Percentiles rank a stretch among this genome's conserved stretches.
Conservation (phyloP, 371 early-diverging fungal species). For the Saksenaea vasiformis region DNA sequence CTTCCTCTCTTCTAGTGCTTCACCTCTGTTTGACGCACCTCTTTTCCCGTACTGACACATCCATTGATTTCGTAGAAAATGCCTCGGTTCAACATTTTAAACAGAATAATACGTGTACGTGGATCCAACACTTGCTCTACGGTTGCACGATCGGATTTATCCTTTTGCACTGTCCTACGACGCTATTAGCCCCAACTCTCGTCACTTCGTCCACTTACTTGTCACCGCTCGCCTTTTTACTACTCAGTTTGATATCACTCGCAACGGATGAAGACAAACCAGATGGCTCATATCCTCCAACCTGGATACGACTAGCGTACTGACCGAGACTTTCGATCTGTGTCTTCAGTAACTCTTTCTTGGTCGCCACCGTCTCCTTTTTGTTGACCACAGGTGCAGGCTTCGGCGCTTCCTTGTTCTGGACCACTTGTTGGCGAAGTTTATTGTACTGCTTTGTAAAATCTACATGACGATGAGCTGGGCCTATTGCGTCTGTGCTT, state of each 20-base stretch:
- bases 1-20: neutral
- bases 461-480: constrained; percentile 47
- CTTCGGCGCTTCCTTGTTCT: constrained; percentile 23
- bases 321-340: constrained; percentile 63
- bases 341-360: constrained; percentile 45
- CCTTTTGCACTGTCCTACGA: constrained; percentile 54
- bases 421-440: constrained; percentile 64
- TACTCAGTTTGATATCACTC: constrained; percentile 65
- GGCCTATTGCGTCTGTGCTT: neutral
- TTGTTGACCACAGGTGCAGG: constrained; percentile 25
- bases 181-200: neutral
- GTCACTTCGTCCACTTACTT: constrained; percentile 40
- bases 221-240: constrained; percentile 82
- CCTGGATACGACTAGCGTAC: constrained; percentile 64
- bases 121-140: constrained; percentile 98
- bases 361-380: constrained; percentile 25
- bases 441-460: constrained; percentile 94
- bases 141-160: constrained; percentile 98
- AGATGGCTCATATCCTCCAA: constrained; percentile 49
- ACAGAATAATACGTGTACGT: constrained; percentile 95
- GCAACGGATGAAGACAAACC: constrained; percentile 48
- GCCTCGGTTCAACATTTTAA: constrained; percentile 92
- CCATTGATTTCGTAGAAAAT: constrained; percentile 95
- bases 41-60: constrained; percentile 98
- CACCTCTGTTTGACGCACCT: constrained; percentile 49